Evolutionary conservation across 345 rosid genomes (phyloP), one percentile per base, ranked within the genome.

Genomic region (Arabidopsis arenosa): DNA sequence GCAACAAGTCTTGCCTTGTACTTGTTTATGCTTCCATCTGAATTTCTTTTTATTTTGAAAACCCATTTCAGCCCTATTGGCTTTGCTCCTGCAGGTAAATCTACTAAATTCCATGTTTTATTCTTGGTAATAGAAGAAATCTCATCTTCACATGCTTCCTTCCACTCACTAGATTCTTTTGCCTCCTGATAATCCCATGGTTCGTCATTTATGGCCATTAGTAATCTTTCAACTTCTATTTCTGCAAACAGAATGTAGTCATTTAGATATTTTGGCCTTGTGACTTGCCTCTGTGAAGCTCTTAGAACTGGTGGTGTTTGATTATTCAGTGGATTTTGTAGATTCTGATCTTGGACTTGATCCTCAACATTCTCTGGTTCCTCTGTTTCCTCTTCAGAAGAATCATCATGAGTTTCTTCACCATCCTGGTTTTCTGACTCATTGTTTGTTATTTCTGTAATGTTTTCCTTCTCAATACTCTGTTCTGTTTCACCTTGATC

Each of bases 171-270:
- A 0, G 1, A 18, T 0, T 18, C 7, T 0, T 7, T 17, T 3
- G 54, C 11, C 1, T 49, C 54, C 0, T 7, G 2, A 49, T 7
- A 49, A 17, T 17, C 11, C 11, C 17, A 44, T 0, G 26, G 26
- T 17, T 49, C 54, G 1, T 49, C 54, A 17, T 49, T 18, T 0
- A 45, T 2, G 0, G 0, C 3, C 0, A 17, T 0, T 0, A 49
- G 2, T 0, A 17, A 4, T 0, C 6, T 0, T 2, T 49, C 54
- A 1, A 10, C 5, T 8, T 49, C 54, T 0, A 1, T 1, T 2
- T 48, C 54, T 0, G 54, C 54, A 0, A 8, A 1, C 0, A 39
- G 8, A 0, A 9, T 2, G 0, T 39, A 39, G 8, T 39, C 41
- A 9, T 43, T 12, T 4, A 10, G n/a, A 1, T 43, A 5, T 12